Evolutionary conservation across 176 grass and related monocot species (phyloP), one percentile per base, ranked within the genome.

Genomic region (Cenchrus fungigraminus): DNA sequence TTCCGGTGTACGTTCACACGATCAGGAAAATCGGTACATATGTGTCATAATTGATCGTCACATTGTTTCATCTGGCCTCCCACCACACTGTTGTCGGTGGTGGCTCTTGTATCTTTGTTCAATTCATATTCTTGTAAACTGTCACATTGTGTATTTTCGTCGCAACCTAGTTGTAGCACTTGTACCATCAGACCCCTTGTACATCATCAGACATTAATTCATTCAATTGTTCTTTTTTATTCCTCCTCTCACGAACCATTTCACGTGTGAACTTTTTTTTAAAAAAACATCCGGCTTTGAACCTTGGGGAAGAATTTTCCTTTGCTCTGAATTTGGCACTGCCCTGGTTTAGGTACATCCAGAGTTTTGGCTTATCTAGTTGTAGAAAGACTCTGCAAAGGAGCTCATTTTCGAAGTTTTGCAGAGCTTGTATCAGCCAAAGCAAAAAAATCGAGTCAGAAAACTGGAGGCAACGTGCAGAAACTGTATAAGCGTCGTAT

Each of bases 151-250:
- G 88, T 86, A 90, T 80, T 86, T 86, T 13, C 3, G 49, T 84
- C 34, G 78, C 73, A 90, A 88, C 82, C 74, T 93, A 90, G 88
- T 88, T 90, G 81, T 90, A 90, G 82, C 74, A 73, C 52, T 65
- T 87, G 77, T 90, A 90, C 78, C 88, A 92, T 90, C 68, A 87
- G 68, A 88, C n/a, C 63, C 60, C 55, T 83, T 93, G 86, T 90
- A 93, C 91, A 93, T 84, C 91, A 93, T 84, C 91, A 93, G 82
- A 84, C 55, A 93, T 90, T 79, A 82, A 97, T 97, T 93, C 84
- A 94, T 97, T 97, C 88, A 83, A 87, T 93, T 89, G 60, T 89
- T 93, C 34, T 84, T 58, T 58, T 46, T 65, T 47, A 34, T 83
- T 63, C 52, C 65, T 8, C 6, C 46, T 7, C 51, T 20, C 44